Evolutionary conservation across 352 stramenopile species (phyloP).

Genomic region (Aphanomyces euteiches): DNA sequence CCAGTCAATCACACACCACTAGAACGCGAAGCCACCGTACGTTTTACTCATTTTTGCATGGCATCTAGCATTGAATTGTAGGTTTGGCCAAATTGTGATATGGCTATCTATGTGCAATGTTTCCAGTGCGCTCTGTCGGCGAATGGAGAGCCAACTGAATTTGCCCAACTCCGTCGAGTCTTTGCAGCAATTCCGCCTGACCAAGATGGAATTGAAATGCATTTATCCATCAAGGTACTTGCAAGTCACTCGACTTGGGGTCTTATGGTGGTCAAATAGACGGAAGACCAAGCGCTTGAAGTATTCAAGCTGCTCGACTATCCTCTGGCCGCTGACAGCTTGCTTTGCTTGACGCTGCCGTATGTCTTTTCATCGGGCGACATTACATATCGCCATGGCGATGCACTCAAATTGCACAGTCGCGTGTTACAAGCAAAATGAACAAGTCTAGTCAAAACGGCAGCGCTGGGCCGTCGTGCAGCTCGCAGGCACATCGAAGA

Average conservation of each 20-base stretch:
- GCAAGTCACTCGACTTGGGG: neutral
- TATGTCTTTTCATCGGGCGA: slow-evolving; percentile 10
- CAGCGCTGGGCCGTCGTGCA: slow-evolving; percentile 27
- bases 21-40: slow-evolving; percentile 1
- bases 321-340: neutral
- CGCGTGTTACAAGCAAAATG: neutral
- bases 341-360: slow-evolving; percentile 3
- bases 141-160: neutral
- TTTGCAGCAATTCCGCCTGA: neutral
- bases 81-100: slow-evolving; percentile 19
- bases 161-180: slow-evolving; percentile 10
- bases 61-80: neutral
- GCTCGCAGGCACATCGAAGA: slow-evolving; percentile 25
- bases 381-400: neutral
- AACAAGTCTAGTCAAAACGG: slow-evolving; percentile 10
- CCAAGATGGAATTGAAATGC: neutral
- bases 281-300: neutral
- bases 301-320: neutral
- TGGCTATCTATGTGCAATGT: slow-evolving; percentile 22
- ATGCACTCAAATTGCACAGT: slow-evolving; percentile 13
- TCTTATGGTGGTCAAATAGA: neutral
- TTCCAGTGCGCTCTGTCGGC: slow-evolving; percentile 8
- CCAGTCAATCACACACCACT: neutral
- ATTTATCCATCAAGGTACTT: slow-evolving; percentile 8
- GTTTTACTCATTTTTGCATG: neutral